Percentiles rank a stretch among this genome's conserved stretches.
Evolutionary conservation across 2,329 filamentous ascomycete genomes (phyloP).

Genomic region (Amesomyces nigricolor): DNA sequence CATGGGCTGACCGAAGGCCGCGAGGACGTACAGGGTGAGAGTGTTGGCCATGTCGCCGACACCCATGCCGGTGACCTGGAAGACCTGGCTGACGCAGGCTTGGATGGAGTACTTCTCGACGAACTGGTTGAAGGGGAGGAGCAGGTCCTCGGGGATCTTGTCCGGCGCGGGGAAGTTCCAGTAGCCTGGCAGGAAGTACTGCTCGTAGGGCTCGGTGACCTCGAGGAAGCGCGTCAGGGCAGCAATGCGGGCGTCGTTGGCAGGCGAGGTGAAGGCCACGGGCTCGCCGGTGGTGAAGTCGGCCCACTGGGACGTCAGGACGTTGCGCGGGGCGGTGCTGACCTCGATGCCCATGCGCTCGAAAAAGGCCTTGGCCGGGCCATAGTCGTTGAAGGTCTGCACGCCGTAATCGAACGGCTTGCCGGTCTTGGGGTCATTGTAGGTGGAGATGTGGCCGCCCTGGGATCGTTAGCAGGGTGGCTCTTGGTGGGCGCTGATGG

Average conservation of each 20-base stretch:
- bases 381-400: conserved; percentile 34
- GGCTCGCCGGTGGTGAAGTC: conserved; percentile 35
- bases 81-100: conserved; percentile 38
- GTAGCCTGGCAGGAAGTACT: conserved; percentile 33
- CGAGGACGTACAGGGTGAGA: conserved; percentile 42
- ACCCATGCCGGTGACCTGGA: conserved; percentile 38
- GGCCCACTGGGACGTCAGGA: conserved; percentile 31
- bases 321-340: conserved; percentile 22
- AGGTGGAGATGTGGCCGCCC: conserved; percentile 47
- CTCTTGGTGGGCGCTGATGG: neutral
- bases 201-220: conserved; percentile 30
- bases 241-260: conserved; percentile 21
- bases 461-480: conserved; percentile 25
- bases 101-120: conserved; percentile 42
- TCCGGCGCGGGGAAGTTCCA: conserved; percentile 39
- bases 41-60: conserved; percentile 38
- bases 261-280: conserved; percentile 27
- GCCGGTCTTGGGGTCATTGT: conserved; percentile 37
- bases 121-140: conserved; percentile 44
- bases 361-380: conserved; percentile 40
- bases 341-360: conserved; percentile 36
- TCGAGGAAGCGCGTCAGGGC: conserved; percentile 29
- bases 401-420: conserved; percentile 34
- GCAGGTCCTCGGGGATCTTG: conserved; percentile 41
- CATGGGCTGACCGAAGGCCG: conserved; percentile 33